Evolutionary conservation across 495 filamentous ascomycete genomes (phyloP).

Genomic region (Hypomontagnella submonticulosa): DNA sequence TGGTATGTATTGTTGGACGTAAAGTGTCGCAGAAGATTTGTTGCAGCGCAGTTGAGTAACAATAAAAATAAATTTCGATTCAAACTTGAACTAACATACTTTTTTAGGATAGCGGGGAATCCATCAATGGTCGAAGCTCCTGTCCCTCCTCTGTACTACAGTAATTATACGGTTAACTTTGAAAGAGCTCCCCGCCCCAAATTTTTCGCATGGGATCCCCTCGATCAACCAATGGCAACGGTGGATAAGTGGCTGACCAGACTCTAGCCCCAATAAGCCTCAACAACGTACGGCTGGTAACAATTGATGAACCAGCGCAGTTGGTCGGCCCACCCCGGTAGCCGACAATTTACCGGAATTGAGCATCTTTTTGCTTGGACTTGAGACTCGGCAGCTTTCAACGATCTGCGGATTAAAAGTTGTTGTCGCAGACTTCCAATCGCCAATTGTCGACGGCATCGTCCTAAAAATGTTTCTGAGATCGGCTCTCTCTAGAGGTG

Average conservation of each 20-base stretch:
- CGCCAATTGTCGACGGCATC: conserved; percentile 60
- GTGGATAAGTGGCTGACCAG: conserved; percentile 38
- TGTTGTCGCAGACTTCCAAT: conserved; percentile 55
- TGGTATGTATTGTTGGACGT: neutral
- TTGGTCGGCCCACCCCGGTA: conserved; percentile 12
- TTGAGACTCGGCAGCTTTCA: conserved; percentile 35
- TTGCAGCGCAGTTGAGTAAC: conserved; percentile 18
- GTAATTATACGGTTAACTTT: too few relatives aligned
- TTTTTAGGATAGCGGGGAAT: conserved; percentile 45
- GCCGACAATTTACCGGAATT: conserved; percentile 53
- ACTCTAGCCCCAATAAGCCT: conserved; percentile 34
- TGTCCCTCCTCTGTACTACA: conserved; percentile 4
- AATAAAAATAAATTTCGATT: conserved; percentile 30
- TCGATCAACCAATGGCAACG: conserved; percentile 24
- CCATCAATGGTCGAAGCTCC: conserved; percentile 30
- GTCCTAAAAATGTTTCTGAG: conserved; percentile 84
- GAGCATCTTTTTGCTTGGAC: conserved; percentile 47
- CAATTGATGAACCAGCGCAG: conserved; percentile 6
- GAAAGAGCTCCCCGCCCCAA: conserved; percentile 23
- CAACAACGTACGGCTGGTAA: conserved; percentile 2
- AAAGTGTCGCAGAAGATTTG: neutral
- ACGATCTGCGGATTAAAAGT: conserved; percentile 39
- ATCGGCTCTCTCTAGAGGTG: conserved; percentile 79
- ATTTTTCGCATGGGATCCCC: neutral
- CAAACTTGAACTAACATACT: conserved; percentile 8